phyloP scores from a whole-genome alignment of 2,329 filamentous ascomycete genomes.

The Madurella mycetomatis region DNA sequence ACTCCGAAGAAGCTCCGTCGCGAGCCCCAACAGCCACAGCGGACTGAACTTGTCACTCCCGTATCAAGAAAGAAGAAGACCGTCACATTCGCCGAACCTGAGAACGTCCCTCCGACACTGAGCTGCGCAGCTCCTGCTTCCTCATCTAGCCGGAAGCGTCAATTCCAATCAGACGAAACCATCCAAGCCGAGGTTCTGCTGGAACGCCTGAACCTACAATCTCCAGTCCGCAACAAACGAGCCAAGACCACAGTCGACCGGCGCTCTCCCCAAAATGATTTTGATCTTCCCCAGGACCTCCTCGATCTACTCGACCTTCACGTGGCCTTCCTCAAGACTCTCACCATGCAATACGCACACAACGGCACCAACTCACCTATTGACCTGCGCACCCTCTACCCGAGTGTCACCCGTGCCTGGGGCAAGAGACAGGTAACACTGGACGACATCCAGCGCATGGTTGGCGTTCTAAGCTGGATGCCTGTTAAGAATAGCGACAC shows the following conservation, averaged over 20 bases:
- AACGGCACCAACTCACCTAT: slow-evolving; percentile 59
- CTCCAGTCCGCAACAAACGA: slow-evolving; percentile 29
- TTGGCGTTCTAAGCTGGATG: slow-evolving; percentile 56
- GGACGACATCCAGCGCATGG: slow-evolving; percentile 61
- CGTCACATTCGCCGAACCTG: slow-evolving; percentile 21
- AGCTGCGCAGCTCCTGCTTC: slow-evolving; percentile 22
- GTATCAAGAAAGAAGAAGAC: slow-evolving; percentile 27
- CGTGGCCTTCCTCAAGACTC: slow-evolving; percentile 61
- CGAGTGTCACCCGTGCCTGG: slow-evolving; percentile 64
- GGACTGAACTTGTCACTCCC: slow-evolving; percentile 25
- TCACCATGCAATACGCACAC: slow-evolving; percentile 66
- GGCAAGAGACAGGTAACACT: slow-evolving; percentile 63
- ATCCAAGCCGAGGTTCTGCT: slow-evolving; percentile 33
- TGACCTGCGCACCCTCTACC: slow-evolving; percentile 58
- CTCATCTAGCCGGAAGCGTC: slow-evolving; percentile 28
- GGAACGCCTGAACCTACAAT: slow-evolving; percentile 39
- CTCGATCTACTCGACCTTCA: slow-evolving; percentile 61
- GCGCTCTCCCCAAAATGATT: slow-evolving; percentile 32
- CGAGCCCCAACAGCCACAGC: slow-evolving; percentile 13
- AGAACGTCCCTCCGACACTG: slow-evolving; percentile 11
- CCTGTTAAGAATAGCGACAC: slow-evolving; percentile 27
- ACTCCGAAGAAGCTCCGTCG: slow-evolving; percentile 21
- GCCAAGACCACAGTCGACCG: slow-evolving; percentile 38
- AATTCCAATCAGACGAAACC: slow-evolving; percentile 17
- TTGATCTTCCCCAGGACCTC: slow-evolving; percentile 47